Evolutionary conservation across 805 yeast genomes (phyloP), one percentile per base, ranked within the genome.

Genomic region (Blastobotrys peoriensis): DNA sequence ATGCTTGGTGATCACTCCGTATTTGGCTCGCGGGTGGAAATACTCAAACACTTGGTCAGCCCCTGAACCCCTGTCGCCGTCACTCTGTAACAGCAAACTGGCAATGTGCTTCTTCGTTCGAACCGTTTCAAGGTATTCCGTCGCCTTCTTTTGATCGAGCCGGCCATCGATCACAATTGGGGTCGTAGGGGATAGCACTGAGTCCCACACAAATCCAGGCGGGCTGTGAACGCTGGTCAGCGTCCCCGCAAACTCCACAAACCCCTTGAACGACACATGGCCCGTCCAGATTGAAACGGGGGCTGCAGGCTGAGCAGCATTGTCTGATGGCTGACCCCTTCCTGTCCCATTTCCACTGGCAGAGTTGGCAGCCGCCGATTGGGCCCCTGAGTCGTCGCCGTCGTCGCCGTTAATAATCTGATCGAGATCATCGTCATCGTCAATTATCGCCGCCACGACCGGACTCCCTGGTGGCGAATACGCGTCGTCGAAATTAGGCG

Each of bases 81-180:
- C 49, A 25, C 63, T 33, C 34, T 53, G 39, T 45, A 84, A 56
- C 47, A 75, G 73, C 28, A 76, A 66, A 16, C 82, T 52, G 16
- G 70, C 74, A 18, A 85, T 55, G 56, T 79, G 79, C 53, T 85
- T 68, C 1, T 80, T 64, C 5, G 60, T 53, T 4, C 46, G 41
- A 5, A 62, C 58, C 49, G 73, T 71, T 21, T 59, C 51, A 48
- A 86, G 61, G 56, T 86, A 86, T 9, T 65, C 65, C 43, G 73
- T 77, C 1, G 87, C 94, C 41, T 64, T 68, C 4, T 50, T 44
- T 3, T 67, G 56, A 54, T 76, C 79, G 37, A 86, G 67, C 44
- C 87, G 69, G 2, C 95, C 95, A 48, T 77, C 81, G 37, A 85
- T 63, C 23, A 65, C 65, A 51, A 79, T 34, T n/a, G 58, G 53